phyloP scores from a whole-genome alignment of 1,284 basidiomycete species.

The Boletellus deceptivus region DNA sequence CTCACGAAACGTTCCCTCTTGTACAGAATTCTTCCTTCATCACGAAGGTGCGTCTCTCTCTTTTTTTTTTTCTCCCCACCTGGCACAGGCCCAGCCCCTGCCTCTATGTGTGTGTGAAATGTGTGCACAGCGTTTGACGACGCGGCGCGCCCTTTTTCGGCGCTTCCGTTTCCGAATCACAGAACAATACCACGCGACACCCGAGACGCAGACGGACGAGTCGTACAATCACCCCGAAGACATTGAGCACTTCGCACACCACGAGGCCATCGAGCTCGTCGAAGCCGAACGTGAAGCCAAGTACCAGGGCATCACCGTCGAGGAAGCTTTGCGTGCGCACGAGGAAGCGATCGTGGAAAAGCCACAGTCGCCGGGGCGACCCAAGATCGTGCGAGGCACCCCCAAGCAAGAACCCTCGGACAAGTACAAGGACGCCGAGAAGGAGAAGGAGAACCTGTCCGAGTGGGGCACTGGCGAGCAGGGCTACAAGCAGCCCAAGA shows the following conservation, averaged over 20 bases:
- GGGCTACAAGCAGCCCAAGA: conserved; percentile 74
- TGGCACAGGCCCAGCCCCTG: too few relatives aligned
- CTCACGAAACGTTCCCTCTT: conserved; percentile 1
- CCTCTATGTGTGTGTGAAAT: too few relatives aligned
- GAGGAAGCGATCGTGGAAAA: conserved; percentile 20
- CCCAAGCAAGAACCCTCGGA: conserved; percentile 64
- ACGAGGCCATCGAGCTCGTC: conserved; percentile 82
- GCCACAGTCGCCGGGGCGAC: conserved; percentile 21
- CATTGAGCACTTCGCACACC: conserved; percentile 83
- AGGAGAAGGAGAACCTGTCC: conserved; percentile 49
- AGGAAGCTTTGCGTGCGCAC: conserved; percentile 60
- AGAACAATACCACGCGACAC: conserved; percentile 92
- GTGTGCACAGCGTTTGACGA: too few relatives aligned
- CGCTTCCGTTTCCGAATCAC: not conserved
- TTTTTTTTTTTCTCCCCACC: not conserved
- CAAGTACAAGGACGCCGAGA: conserved; percentile 55
- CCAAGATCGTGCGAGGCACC: conserved; percentile 53
- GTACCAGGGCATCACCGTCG: conserved; percentile 77
- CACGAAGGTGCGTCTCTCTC: conserved; percentile 71
- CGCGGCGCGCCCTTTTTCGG: not conserved
- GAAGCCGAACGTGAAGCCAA: conserved; percentile 84
- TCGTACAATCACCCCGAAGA: conserved; percentile 93
- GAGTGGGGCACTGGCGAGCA: conserved; percentile 72
- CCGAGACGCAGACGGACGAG: conserved; percentile 96
- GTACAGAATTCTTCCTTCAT: conserved; percentile 81